These are phyloP conservation scores for Neofusicoccum ribis DNA, from an alignment of 2,329 filamentous ascomycete species.

Conservation along the genomic window DNA sequence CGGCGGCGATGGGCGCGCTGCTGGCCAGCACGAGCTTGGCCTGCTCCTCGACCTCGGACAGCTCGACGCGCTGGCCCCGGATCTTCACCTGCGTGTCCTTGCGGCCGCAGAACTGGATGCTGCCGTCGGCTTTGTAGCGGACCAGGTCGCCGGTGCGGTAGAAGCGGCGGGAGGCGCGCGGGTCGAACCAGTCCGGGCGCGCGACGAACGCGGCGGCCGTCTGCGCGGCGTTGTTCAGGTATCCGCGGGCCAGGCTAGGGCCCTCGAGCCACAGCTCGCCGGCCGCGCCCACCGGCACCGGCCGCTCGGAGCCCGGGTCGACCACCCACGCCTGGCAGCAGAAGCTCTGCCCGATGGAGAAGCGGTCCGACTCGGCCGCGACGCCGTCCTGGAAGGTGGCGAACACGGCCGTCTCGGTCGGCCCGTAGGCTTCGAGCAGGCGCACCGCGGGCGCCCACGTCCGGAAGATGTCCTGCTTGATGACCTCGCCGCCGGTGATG, in stretches of 20 bases:
- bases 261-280: constrained; percentile 52
- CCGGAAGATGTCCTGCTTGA: constrained; percentile 29
- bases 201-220: constrained; percentile 36
- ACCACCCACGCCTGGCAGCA: constrained; percentile 28
- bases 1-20: constrained; percentile 38
- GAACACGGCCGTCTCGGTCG: constrained; percentile 22
- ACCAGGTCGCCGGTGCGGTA: constrained; percentile 11
- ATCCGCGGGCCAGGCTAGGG: constrained; percentile 46
- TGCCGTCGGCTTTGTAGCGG: constrained; percentile 38
- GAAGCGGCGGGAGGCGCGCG: constrained; percentile 60
- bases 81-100: constrained; percentile 60
- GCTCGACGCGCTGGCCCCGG: constrained; percentile 42
- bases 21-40: constrained; percentile 25
- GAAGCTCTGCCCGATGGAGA: not conserved
- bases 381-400: constrained; percentile 31
- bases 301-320: constrained; percentile 26
- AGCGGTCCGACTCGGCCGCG: constrained; percentile 28
- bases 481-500: constrained; percentile 48
- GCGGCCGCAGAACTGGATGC: constrained; percentile 60
- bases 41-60: constrained; percentile 41
- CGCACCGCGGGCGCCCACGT: constrained; percentile 20
- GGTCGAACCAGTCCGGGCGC: constrained; percentile 21
- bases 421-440: constrained; percentile 5
- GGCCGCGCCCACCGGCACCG: constrained; percentile 42
- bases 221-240: constrained; percentile 35